Percentiles rank a stretch among this genome's conserved stretches.
Conservation (phyloP, 768 basidiomycete species). For the Leucocoprinus leucothites region DNA sequence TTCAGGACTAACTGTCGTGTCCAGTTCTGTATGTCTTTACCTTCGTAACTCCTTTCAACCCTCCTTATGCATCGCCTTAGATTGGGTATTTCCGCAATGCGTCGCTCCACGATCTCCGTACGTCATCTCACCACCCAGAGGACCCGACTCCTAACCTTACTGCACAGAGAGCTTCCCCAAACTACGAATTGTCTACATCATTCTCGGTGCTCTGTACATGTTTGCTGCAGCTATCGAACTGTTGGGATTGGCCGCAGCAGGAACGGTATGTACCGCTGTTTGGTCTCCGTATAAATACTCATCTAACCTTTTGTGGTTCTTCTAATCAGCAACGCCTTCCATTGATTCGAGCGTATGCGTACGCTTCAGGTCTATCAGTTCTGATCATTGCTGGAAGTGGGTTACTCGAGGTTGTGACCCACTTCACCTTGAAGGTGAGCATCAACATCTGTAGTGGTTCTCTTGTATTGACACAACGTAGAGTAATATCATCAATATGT, state of each 20-base stretch:
- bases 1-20: neutral
- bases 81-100: constrained; percentile 62
- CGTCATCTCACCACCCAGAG: constrained; percentile 19
- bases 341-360: constrained; percentile 55
- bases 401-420: constrained; percentile 54
- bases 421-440: constrained; percentile 65
- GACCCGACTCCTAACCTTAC: neutral
- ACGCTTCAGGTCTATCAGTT: constrained; percentile 42
- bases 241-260: constrained; percentile 52
- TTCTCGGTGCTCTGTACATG: constrained; percentile 58
- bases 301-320: neutral
- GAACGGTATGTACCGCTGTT: constrained; percentile 35
- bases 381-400: constrained; percentile 50
- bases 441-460: no score
- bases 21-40: constrained; percentile 29
- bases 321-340: constrained; percentile 49
- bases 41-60: constrained; percentile 2
- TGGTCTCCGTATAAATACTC: neutral
- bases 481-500: constrained; percentile 59
- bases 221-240: constrained; percentile 48
- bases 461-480: constrained; percentile 20
- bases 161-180: constrained; percentile 35
- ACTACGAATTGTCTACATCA: constrained; percentile 54
- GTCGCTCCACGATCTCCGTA: constrained; percentile 44
- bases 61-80: constrained; percentile 28